A percentile compares a stretch with the other conserved stretches of the same genome.
Evolutionary conservation across 768 basidiomycete genomes (phyloP).

Genomic region (Russula vinacea): DNA sequence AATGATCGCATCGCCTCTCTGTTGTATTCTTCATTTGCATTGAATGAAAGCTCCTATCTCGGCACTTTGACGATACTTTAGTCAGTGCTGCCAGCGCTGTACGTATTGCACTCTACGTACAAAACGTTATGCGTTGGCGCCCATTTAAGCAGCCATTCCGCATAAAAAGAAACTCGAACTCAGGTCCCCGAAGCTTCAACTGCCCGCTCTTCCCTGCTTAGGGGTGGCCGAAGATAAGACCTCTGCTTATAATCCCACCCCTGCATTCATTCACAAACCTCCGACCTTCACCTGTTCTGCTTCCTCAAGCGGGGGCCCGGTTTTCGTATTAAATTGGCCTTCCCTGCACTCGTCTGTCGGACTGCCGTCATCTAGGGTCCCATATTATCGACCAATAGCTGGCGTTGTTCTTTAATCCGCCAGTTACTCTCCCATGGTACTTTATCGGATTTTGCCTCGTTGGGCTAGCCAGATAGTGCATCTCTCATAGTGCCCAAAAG

Average conservation of each 20-base stretch:
- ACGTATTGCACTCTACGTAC: not conserved
- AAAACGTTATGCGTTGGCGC: not conserved
- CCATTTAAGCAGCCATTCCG: not conserved
- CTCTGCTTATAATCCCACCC: not conserved
- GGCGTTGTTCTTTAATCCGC: not conserved
- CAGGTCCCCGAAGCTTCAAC: slow-evolving; percentile 11
- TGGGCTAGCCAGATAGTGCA: not conserved
- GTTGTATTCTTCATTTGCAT: not conserved
- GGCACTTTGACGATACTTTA: not conserved
- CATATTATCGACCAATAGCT: slow-evolving; percentile 7
- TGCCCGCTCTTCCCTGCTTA: not conserved
- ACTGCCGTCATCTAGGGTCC: not conserved
- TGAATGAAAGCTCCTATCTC: not conserved
- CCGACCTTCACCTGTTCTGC: not conserved
- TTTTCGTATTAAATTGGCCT: not conserved
- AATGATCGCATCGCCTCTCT: not conserved
- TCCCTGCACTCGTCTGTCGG: not conserved
- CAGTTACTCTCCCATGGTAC: not conserved
- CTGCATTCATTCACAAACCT: not conserved
- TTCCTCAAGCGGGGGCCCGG: not conserved
- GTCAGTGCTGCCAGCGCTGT: too few species aligned
- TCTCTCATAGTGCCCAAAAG: not conserved
- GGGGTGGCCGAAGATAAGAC: not conserved
- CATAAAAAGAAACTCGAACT: not conserved
- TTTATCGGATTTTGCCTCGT: not conserved